These are phyloP conservation scores for Chrysoporthe puriensis DNA, from an alignment of 2,329 filamentous ascomycete species.

Conservation along the genomic window DNA sequence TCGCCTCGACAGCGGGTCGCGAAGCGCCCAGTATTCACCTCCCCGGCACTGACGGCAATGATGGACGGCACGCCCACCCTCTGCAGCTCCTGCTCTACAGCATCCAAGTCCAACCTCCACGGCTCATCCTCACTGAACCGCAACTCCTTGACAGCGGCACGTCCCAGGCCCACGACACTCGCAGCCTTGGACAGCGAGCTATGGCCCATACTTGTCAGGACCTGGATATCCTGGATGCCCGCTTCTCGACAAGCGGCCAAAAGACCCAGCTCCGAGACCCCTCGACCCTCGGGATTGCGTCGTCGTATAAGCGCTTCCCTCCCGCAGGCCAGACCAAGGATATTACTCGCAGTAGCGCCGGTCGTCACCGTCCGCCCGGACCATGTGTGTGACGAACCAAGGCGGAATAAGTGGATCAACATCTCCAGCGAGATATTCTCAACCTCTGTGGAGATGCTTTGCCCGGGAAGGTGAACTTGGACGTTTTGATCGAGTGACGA, in stretches of 20 bases:
- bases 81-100: conserved; percentile 63
- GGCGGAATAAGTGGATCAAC: conserved; percentile 66
- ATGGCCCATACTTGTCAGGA: conserved; percentile 82
- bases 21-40: conserved; percentile 89
- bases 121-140: conserved; percentile 54
- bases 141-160: conserved; percentile 67
- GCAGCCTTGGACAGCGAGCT: conserved; percentile 85
- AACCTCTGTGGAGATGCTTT: conserved; percentile 75
- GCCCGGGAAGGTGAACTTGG: conserved; percentile 76
- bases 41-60: conserved; percentile 79
- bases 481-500: conserved; percentile 82
- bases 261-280: conserved; percentile 72
- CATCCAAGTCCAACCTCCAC: conserved; percentile 71
- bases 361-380: conserved; percentile 57
- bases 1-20: conserved; percentile 63
- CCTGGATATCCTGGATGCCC: conserved; percentile 69
- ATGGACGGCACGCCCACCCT: conserved; percentile 66
- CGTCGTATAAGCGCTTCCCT: conserved; percentile 64
- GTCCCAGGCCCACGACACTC: conserved; percentile 77
- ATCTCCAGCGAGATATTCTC: conserved; percentile 74
- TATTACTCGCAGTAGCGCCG: conserved; percentile 76
- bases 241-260: conserved; percentile 66
- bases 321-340: conserved; percentile 71
- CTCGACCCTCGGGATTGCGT: conserved; percentile 31
- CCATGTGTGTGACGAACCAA: conserved; percentile 68